Evolutionary conservation across 371 early-diverging fungal genomes (phyloP), one percentile per base, ranked within the genome.

Genomic region (Chytridium lagenaria): DNA sequence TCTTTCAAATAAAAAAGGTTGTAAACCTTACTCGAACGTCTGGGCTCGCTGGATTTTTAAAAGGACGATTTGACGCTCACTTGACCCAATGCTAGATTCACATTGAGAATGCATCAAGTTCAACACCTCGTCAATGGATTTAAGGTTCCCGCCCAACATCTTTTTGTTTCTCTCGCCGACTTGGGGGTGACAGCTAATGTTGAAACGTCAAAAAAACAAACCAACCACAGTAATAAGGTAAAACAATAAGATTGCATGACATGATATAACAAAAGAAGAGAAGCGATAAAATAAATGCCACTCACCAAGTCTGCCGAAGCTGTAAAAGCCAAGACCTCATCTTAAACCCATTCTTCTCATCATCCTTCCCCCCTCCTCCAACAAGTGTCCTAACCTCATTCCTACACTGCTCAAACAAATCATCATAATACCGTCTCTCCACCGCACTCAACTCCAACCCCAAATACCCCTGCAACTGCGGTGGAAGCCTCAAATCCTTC

Each of bases 391-490:
- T 39, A 2, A 63, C 59, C 66, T 77, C 79, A 31, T 70, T 55
- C 34, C 72, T 50, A 65, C 87, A 88, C 33, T 76, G 69, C 28
- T 85, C 83, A 80, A 81, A 83, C 5, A 88, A 73, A 61, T 89
- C 87, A 36, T 84, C 82, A 69, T 92, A 92, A 71, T 89, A 90
- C 50, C 83, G 79, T 55, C 84, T 83, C 73, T 92, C 91, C 52
- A 90, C 83, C 0, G 81, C 75, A 1, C 87, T 81, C 65, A 90
- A 89, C 0, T 81, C 74, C 1, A 92, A 74, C 19, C 83, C 79
- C 28, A 88, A 80, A 0, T 84, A 73, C 26, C 77, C 67, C 16
- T 88, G 77, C 19, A 70, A 39, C 68, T 92, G 92, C 2, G 77
- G 75, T 0, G 92, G 92, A 0, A 92, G 80, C 7, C 79, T 76